Evolutionary conservation across 495 filamentous ascomycete genomes (phyloP).

Genomic region (Aspergillus egyptiacus): DNA sequence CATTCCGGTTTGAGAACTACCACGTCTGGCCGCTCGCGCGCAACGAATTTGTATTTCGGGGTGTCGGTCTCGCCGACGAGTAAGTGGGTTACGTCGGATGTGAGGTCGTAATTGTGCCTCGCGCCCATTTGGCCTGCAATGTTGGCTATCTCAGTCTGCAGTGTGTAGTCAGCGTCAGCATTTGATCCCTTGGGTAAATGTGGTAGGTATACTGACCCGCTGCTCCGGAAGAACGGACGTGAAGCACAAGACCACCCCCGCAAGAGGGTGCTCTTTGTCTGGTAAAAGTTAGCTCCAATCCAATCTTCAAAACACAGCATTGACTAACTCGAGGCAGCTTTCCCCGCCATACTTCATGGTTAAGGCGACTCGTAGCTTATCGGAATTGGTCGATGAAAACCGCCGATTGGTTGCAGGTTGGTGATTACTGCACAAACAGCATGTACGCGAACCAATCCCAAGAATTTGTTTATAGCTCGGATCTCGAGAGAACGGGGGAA

Average conservation of each 20-base stretch:
- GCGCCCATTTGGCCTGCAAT: constrained; percentile 81
- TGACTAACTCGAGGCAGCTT: constrained; percentile 32
- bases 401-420: not conserved
- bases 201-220: constrained; percentile 51
- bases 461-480: too few species aligned
- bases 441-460: not conserved
- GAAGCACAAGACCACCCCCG: constrained; percentile 82
- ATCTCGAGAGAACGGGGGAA: too few species aligned
- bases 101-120: constrained; percentile 80
- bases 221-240: constrained; percentile 78
- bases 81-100: constrained; percentile 90
- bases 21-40: constrained; percentile 79
- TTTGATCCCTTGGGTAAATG: not conserved
- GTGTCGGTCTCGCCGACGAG: constrained; percentile 84
- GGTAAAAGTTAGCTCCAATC: constrained; percentile 3
- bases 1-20: constrained; percentile 70
- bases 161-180: constrained; percentile 12
- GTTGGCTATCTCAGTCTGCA: constrained; percentile 60
- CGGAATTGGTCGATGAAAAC: not conserved
- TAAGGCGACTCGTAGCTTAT: constrained; percentile 7
- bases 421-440: not conserved
- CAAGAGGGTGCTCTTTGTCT: constrained; percentile 61
- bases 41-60: constrained; percentile 91
- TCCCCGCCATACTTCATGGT: constrained; percentile 45
- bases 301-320: not conserved